Conservation (phyloP, 208 protist species). For the Leptomonas pyrrhocoris region DNA sequence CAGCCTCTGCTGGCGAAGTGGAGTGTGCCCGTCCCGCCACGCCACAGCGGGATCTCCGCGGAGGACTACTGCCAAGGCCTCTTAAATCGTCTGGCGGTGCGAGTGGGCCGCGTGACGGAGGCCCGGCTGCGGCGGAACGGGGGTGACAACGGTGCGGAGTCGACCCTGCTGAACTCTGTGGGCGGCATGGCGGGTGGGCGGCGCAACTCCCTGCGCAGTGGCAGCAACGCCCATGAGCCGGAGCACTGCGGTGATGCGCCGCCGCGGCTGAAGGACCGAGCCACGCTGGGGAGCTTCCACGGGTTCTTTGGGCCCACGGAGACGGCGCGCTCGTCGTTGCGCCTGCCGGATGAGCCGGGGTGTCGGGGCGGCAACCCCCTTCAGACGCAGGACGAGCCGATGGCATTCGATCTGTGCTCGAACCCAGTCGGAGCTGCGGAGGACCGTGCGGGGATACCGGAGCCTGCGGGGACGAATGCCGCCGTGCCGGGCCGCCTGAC, state of each 20-base stretch:
- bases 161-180: neutral
- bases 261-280: neutral
- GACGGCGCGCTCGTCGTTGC: neutral
- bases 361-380: neutral
- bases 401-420: neutral
- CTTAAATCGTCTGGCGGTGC: slow-evolving; percentile 33
- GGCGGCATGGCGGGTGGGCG: neutral
- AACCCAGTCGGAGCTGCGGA: neutral
- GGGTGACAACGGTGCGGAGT: neutral
- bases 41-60: slow-evolving; percentile 14
- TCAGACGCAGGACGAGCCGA: neutral
- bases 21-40: slow-evolving; percentile 22
- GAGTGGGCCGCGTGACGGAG: slow-evolving; percentile 22
- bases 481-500: neutral
- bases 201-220: neutral
- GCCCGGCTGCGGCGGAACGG: too few species aligned
- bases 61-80: slow-evolving; percentile 42
- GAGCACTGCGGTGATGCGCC: neutral
- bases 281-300: neutral
- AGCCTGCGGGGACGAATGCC: neutral
- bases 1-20: slow-evolving; percentile 50
- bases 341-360: neutral
- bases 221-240: neutral
- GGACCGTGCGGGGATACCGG: neutral
- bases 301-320: neutral